Evolutionary conservation across 176 grass and related monocot genomes (phyloP).

Genomic region (Bonia amplexicaulis): DNA sequence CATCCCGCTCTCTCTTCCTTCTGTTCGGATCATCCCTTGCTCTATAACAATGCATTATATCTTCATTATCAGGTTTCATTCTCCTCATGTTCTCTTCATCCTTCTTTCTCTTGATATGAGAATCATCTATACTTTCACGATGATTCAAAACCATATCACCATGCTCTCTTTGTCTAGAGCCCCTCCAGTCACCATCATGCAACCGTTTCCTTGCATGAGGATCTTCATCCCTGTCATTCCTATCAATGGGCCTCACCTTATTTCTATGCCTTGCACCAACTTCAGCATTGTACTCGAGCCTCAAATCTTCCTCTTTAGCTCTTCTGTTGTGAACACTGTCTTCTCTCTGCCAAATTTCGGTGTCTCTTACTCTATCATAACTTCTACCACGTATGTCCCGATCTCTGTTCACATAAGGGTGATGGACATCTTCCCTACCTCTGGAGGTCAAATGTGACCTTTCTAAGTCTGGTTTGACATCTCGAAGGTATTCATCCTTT

Average conservation of each 20-base stretch:
- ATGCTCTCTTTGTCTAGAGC: constrained; percentile 60
- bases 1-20: constrained; percentile 78
- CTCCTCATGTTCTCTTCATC: constrained; percentile 73
- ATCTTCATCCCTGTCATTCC: constrained; percentile 68
- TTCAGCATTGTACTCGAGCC: constrained; percentile 58
- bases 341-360: constrained; percentile 64
- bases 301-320: constrained; percentile 72
- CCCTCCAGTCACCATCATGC: constrained; percentile 77
- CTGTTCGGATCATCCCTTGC: constrained; percentile 61
- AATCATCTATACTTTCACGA: constrained; percentile 60
- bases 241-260: constrained; percentile 52
- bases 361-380: constrained; percentile 69
- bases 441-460: constrained; percentile 40
- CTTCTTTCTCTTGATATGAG: constrained; percentile 74
- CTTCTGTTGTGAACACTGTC: constrained; percentile 62
- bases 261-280: constrained; percentile 55
- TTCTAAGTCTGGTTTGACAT: constrained; percentile 38
- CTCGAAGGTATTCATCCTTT: constrained; percentile 41
- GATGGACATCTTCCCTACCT: constrained; percentile 57
- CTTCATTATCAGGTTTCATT: constrained; percentile 71
- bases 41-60: constrained; percentile 44
- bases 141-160: constrained; percentile 47
- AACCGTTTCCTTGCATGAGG: constrained; percentile 61
- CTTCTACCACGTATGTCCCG: constrained; percentile 58
- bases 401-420: constrained; percentile 48